Evolutionary conservation across 768 basidiomycete genomes (phyloP), one percentile per base, ranked within the genome.

Genomic region (Fomitopsis serialis): DNA sequence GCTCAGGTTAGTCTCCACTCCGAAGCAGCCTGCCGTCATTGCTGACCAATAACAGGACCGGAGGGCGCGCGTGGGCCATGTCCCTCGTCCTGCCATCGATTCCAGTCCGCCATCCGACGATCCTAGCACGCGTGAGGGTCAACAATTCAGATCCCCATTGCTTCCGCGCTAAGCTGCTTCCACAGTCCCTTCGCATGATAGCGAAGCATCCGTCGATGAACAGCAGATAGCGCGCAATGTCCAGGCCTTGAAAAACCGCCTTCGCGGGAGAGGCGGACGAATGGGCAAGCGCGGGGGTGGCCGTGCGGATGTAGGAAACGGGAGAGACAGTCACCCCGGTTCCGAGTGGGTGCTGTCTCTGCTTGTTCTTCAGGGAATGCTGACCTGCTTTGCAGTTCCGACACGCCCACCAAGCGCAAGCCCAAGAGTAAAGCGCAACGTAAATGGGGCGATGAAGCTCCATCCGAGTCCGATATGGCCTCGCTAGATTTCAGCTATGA

Each of bases 221-320:
- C 88, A 96, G 64, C 85, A 93, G 61, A 98, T 98, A 56, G 85
- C 95, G 3, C 78, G 90, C 59, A 97, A 95, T 63, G 89, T 97
- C 1, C 87, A 93, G 60, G 91, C 90, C 0, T 75, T 99, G 50
- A 97, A 95, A 69, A 85, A 79, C 49, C 78, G 92, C 29, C 70
- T 97, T 47, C 88, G 91, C 51, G 88, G 88, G 24, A 76, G 86
- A 49, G 87, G 85, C 0, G 82, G 81, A 2, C 72, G 82, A 54
- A 77, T 82, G 52, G 76, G 78, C 19, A 76, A 80, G 43, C 75
- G 78, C 52, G 69, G 74, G 37, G 63, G 62, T 36, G 71, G 76
- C 54, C 77, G 81, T 54, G 70, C 78, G 55, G 72, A 76, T 52
- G 75, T 67, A 40, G 79, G 76, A 27, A 78, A 74, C 62, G 84